These are phyloP conservation scores for Penicillium robsamsonii DNA, from an alignment of 495 filamentous ascomycete species.

Conservation along the genomic window DNA sequence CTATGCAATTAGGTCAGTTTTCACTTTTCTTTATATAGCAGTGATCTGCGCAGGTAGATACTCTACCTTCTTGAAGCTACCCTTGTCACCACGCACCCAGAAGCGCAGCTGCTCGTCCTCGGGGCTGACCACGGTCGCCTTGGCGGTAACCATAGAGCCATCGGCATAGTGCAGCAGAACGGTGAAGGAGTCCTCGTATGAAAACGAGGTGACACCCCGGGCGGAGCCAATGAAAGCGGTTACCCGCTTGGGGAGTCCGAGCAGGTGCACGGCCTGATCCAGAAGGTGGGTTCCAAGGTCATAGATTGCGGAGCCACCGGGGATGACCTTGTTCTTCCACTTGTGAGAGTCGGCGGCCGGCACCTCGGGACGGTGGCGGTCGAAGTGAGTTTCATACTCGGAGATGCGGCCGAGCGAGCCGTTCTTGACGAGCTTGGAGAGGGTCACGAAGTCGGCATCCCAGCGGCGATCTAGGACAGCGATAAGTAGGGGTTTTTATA, in stretches of 20 bases:
- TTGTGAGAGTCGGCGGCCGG: constrained; percentile 45
- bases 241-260: constrained; percentile 69
- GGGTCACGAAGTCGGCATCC: constrained; percentile 81
- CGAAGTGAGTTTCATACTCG: constrained; percentile 83
- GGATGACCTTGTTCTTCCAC: constrained; percentile 71
- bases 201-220: constrained; percentile 51
- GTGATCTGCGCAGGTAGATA: not conserved
- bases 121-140: constrained; percentile 66
- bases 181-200: constrained; percentile 68
- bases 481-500: not conserved
- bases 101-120: constrained; percentile 72
- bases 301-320: constrained; percentile 72
- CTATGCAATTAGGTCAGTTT: constrained; percentile 23
- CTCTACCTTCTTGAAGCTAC: constrained; percentile 70
- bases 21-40: not conserved
- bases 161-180: constrained; percentile 65
- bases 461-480: constrained; percentile 62
- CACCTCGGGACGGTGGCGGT: constrained; percentile 65
- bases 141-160: constrained; percentile 60
- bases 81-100: constrained; percentile 78
- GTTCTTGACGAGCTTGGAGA: constrained; percentile 59
- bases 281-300: constrained; percentile 84
- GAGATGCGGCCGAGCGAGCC: constrained; percentile 62
- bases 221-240: constrained; percentile 69
- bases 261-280: constrained; percentile 75